Evolutionary conservation across 2,329 filamentous ascomycete species (phyloP).

Genomic region (Sarocladium oryzae): DNA sequence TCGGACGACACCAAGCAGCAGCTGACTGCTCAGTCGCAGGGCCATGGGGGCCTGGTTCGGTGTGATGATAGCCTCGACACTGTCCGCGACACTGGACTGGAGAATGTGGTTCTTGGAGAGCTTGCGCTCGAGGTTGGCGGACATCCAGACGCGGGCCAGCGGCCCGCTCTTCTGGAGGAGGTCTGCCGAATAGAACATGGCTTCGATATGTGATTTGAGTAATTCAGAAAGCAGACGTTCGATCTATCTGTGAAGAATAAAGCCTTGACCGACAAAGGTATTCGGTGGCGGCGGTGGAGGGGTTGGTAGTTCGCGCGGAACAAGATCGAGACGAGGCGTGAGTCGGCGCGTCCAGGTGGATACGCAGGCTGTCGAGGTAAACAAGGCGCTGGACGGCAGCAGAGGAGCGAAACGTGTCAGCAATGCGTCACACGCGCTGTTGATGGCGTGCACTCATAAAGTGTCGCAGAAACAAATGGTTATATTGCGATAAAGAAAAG

Average conservation of each 20-base stretch:
- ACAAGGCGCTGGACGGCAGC: background rate
- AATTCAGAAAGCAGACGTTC: background rate
- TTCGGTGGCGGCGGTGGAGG: slow-evolving; percentile 1
- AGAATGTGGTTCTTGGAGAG: slow-evolving; percentile 94
- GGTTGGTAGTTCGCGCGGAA: slow-evolving; percentile 1
- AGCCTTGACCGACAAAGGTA: background rate
- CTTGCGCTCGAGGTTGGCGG: slow-evolving; percentile 96
- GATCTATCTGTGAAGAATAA: background rate
- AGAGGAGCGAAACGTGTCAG: slow-evolving; percentile 4
- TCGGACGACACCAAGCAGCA: slow-evolving; percentile 89
- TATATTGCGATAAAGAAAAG: slow-evolving; percentile 11
- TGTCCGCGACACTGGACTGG: slow-evolving; percentile 89
- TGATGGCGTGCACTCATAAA: background rate
- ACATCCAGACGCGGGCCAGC: slow-evolving; percentile 94
- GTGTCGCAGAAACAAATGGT: background rate
- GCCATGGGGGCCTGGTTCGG: slow-evolving; percentile 92
- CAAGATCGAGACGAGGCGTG: slow-evolving; percentile 1
- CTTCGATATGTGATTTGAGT: slow-evolving; percentile 24
- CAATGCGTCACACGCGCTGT: slow-evolving; percentile 7
- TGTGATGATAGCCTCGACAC: slow-evolving; percentile 90
- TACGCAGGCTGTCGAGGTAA: slow-evolving; percentile 5
- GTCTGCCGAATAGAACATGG: slow-evolving; percentile 97
- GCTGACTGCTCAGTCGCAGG: slow-evolving; percentile 84
- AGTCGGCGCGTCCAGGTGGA: slow-evolving; percentile 8
- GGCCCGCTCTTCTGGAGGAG: slow-evolving; percentile 95